Percentiles rank a stretch among this genome's conserved stretches.
Conservation (phyloP, 2,329 filamentous ascomycete species). For the Fusarium metavorans region DNA sequence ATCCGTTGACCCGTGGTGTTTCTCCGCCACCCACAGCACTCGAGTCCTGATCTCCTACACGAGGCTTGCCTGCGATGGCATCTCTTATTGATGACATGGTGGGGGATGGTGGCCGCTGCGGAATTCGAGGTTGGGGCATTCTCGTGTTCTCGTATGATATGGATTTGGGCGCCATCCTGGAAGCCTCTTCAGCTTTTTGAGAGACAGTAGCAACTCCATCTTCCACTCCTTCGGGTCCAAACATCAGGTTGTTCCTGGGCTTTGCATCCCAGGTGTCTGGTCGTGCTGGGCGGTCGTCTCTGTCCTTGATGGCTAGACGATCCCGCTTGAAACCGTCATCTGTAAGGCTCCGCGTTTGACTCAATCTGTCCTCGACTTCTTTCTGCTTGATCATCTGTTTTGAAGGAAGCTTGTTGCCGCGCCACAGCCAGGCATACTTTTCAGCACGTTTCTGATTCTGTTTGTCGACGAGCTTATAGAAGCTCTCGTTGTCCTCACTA, state of each 20-base stretch:
- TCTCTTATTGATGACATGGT: slow-evolving; percentile 87
- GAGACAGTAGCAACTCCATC: slow-evolving; percentile 71
- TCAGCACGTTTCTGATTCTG: slow-evolving; percentile 87
- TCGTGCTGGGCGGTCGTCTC: slow-evolving; percentile 78
- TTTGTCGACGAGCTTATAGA: slow-evolving; percentile 90
- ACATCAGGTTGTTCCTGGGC: slow-evolving; percentile 91
- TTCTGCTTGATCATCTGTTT: slow-evolving; percentile 80
- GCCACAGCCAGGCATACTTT: slow-evolving; percentile 91
- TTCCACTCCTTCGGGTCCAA: slow-evolving; percentile 75
- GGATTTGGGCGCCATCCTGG: slow-evolving; percentile 79
- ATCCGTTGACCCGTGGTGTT: slow-evolving; percentile 92
- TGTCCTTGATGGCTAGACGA: slow-evolving; percentile 73
- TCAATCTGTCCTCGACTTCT: slow-evolving; percentile 67
- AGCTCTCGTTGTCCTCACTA: slow-evolving; percentile 97
- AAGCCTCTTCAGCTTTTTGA: slow-evolving; percentile 76
- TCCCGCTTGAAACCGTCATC: slow-evolving; percentile 71
- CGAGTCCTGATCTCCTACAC: slow-evolving; percentile 72
- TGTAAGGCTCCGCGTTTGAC: slow-evolving; percentile 58
- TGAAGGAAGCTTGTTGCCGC: slow-evolving; percentile 86
- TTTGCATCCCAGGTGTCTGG: slow-evolving; percentile 80
- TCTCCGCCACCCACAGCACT: slow-evolving; percentile 67
- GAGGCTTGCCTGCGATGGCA: slow-evolving; percentile 81
- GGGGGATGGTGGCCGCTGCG: slow-evolving; percentile 75
- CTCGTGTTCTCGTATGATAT: slow-evolving; percentile 89
- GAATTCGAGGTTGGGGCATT: slow-evolving; percentile 65